These are phyloP conservation scores for Glycine soja DNA, from an alignment of 306 rosid species.

Conservation along the genomic window DNA sequence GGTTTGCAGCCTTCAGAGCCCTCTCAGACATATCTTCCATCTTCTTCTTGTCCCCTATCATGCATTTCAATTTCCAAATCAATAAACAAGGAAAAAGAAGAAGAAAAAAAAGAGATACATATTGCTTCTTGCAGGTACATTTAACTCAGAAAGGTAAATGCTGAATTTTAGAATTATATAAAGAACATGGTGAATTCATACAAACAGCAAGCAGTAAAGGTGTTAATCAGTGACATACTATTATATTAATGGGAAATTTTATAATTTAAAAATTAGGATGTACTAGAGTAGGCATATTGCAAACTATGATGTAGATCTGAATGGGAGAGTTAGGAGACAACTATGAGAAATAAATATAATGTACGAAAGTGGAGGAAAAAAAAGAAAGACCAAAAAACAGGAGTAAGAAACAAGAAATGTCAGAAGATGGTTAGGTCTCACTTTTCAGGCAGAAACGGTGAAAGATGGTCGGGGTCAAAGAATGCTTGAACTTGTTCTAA, in stretches of 20 bases:
- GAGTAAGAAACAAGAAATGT: conserved; percentile 5
- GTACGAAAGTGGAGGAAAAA: neutral
- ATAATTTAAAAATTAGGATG: too few species aligned
- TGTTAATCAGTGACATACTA: too few species aligned
- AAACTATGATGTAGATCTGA: neutral
- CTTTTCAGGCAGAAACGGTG: conserved; percentile 8
- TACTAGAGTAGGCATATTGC: neutral
- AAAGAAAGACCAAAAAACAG: neutral
- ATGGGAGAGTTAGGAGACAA: conserved; percentile 2
- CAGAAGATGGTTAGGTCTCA: conserved; percentile 6
- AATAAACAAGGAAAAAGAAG: neutral
- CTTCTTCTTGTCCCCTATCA: conserved; percentile 65
- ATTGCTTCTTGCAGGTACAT: conserved; percentile 16
- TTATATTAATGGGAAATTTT: too few species aligned
- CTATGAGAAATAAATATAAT: neutral
- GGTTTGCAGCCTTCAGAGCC: conserved; percentile 72
- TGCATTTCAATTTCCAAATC: conserved; percentile 16
- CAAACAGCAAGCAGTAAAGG: too few species aligned
- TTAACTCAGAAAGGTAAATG: neutral
- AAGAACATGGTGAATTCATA: too few species aligned
- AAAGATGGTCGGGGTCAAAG: neutral
- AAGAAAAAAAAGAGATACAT: too few species aligned
- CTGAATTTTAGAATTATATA: neutral
- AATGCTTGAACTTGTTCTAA: conserved; percentile 4
- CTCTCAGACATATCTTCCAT: conserved; percentile 80